phyloP scores from a whole-genome alignment of 2,329 filamentous ascomycete species.

The Claviceps cyperi region DNA sequence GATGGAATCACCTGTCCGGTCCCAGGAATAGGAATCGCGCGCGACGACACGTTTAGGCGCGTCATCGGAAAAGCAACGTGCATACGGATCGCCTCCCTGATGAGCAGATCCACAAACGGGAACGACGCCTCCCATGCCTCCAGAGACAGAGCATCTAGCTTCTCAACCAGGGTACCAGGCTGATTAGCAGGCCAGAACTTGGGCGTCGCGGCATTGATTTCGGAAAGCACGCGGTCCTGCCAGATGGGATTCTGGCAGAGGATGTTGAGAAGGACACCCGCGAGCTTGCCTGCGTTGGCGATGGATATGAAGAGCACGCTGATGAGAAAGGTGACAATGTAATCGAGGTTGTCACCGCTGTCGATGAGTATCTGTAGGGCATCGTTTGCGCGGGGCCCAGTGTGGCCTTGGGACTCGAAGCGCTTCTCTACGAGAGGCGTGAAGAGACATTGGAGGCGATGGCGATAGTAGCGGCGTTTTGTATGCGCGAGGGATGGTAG shows the following conservation, averaged over 20 bases:
- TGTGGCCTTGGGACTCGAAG: neutral
- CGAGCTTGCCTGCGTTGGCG: neutral
- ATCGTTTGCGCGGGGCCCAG: neutral
- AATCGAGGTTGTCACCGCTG: neutral
- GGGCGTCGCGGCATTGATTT: neutral
- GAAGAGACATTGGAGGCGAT: neutral
- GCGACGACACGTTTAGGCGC: neutral
- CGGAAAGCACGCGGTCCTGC: conserved; percentile 1
- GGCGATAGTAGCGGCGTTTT: neutral
- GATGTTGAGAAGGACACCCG: neutral
- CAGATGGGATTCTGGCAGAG: neutral
- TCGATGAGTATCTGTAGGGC: conserved; percentile 1
- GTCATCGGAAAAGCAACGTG: conserved; percentile 6
- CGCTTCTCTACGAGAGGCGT: neutral
- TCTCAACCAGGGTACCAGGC: conserved; percentile 3
- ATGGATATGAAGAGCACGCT: neutral
- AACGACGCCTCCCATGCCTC: conserved; percentile 8
- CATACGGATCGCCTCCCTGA: conserved; percentile 9
- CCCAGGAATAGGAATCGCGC: neutral
- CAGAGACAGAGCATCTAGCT: conserved; percentile 5
- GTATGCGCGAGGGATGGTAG: neutral
- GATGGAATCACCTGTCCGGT: conserved; percentile 11
- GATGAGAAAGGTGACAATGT: neutral
- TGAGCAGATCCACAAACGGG: conserved; percentile 7
- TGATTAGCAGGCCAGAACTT: neutral